phyloP scores from a whole-genome alignment of 1,284 basidiomycete species.

The Cutaneotrichosporon curvatum region DNA sequence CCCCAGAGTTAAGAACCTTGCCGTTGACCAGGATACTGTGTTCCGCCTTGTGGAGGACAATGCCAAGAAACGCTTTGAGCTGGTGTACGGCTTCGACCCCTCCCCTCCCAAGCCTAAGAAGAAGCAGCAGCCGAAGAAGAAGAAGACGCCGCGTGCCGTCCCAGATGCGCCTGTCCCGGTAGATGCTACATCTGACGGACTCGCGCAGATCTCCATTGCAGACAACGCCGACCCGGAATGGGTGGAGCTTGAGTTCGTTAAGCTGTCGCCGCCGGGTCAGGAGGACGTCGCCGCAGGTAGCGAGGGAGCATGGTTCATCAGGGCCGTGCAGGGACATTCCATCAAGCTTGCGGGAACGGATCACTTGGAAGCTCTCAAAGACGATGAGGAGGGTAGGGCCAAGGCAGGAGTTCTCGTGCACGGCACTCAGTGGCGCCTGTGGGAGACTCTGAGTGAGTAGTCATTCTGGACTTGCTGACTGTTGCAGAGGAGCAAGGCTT shows the following conservation, averaged over 20 bases:
- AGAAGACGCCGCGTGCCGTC: background rate
- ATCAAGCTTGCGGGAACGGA: slow-evolving; percentile 62
- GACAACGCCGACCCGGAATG: slow-evolving; percentile 1
- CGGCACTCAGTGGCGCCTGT: slow-evolving; percentile 42
- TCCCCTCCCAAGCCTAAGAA: slow-evolving; percentile 32
- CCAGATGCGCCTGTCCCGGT: slow-evolving; percentile 4
- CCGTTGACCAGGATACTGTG: slow-evolving; percentile 54
- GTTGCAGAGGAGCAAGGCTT: slow-evolving; percentile 24
- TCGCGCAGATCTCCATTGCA: background rate
- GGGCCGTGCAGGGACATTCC: slow-evolving; percentile 92
- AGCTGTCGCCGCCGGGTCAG: slow-evolving; percentile 12
- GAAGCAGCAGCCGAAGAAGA: slow-evolving; percentile 16
- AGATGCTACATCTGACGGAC: slow-evolving; percentile 1
- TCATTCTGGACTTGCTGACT: background rate
- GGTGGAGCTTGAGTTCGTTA: slow-evolving; percentile 27
- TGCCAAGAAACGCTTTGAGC: slow-evolving; percentile 67
- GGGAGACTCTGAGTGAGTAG: slow-evolving; percentile 40
- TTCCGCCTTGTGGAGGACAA: slow-evolving; percentile 68
- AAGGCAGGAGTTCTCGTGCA: slow-evolving; percentile 40
- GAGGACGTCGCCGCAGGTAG: background rate
- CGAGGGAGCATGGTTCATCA: slow-evolving; percentile 61
- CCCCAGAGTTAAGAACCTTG: slow-evolving; percentile 50
- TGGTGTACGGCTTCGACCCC: slow-evolving; percentile 56
- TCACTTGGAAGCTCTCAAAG: slow-evolving; percentile 31
- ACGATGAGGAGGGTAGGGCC: slow-evolving; percentile 29